Evolutionary conservation across 306 rosid genomes (phyloP), one percentile per base, ranked within the genome.

Genomic region (Notholithocarpus densiflorus): DNA sequence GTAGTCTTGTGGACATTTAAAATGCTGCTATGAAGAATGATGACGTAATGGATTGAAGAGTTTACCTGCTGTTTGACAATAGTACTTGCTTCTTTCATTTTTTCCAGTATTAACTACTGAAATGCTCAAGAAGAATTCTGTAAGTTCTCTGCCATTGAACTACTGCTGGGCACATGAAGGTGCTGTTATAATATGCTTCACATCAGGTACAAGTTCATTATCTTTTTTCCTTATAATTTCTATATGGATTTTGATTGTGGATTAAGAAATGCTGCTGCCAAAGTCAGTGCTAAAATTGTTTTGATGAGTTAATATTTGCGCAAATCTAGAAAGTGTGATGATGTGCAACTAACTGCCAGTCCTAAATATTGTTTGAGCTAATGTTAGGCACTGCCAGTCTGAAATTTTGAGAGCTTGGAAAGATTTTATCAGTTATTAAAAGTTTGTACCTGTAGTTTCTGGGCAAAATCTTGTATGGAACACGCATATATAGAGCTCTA

Each of bases 91-190:
- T 76, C 29, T 61, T 76, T 31, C 55, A 48, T 68, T 80, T 82
- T 76, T 82, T 40, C 70, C 80, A 89, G 97, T 77, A 70, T 72
- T 95, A 61, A 71, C 85, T 23, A 70, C 83, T n/a, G 92, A 86
- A 84, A 84, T 85, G 71, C 73, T 91, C n/a, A 91, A 74, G 90
- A 86, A 75, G 84, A 74, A 82, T 73, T 65, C 65, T 23, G 61
- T 45, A 29, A 82, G 79, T 66, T 80, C 76, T 71, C 54, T 55
- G 5, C 81, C 88, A 17, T 82, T 82, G 74, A 32, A 80, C 68
- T 90, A 89, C 87, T 82, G 84, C 2, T 91, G 87, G 93, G 97
- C 98, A 57, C 86, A 89, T 3, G 87, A 91, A 55, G 90, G 89
- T 4, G 84, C 86, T 77, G 96, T 77, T 40, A 68, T 95, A 56